Base-by-base conservation (phyloP, 768 basidiomycete species). In the Podaxis sp. region DNA sequence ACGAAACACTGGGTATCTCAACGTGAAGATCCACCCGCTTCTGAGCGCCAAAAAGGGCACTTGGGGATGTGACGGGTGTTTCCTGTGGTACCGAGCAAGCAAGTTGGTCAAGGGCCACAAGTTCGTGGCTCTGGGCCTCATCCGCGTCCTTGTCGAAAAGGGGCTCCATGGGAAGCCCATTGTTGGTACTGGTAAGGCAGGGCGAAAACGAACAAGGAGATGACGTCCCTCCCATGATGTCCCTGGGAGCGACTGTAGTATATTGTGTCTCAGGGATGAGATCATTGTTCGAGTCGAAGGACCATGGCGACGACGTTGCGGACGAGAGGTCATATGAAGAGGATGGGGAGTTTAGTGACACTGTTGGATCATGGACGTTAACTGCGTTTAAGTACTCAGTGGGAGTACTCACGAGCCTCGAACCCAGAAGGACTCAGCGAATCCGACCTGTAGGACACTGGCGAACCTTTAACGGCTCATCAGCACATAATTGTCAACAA, bases 81-180 rank as follows among this genome's bases (percentile, higher is more conserved):
- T 50, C 49, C 20, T 20, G 20, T 24, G 4, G 22, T 3, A 50
- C 38, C 13, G 8, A n/a, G 17, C 11, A 37, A 20, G 17, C 15
- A 17, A 40, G 36, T 24, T 56, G 33, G 4, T 46, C 52, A 40
- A 61, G 22, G 10, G 50, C 60, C 22, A 54, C 26, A 17, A 61
- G 51, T 13, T 13, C 37, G 2, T 48, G 50, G 28, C 15, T 53
- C 3, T 33, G 40, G 13, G 10, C 11, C 1, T 61, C 60, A 7
- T 58, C 57, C 3, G 5, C 50, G 1, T 40, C 49, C 11, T 22
- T 36, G 2, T 46, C 60, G 28, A 61, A 61, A 24, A 61, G 60
- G 36, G 60, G 52, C 8, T 53, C 60, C 10, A 61, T 61, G 30
- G 30, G 17, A 13, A 33, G 8, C 26, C 36, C 33, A 4, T 30